Conservation (phyloP, 108 stramenopile species). For the Stephanodiscus minutulus region DNA sequence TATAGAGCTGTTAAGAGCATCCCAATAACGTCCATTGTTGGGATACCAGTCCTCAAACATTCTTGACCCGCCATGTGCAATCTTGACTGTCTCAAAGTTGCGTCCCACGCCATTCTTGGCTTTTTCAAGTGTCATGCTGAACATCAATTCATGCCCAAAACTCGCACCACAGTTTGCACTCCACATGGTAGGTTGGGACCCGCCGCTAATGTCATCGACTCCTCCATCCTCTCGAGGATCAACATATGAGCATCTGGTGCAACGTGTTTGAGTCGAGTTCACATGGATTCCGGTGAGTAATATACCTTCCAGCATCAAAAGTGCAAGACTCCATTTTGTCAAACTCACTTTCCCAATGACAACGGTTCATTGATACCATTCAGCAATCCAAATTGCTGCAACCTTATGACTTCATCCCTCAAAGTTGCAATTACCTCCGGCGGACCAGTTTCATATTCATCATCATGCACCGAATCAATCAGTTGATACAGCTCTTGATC, state of each 20-base stretch:
- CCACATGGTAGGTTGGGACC: not conserved
- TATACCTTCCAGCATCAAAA: not conserved
- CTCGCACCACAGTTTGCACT: slow-evolving; percentile 2
- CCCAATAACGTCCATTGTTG: slow-evolving; percentile 12
- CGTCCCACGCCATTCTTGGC: not conserved
- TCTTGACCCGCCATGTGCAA: slow-evolving; percentile 7
- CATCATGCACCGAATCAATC: not conserved
- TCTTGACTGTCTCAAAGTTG: slow-evolving; percentile 11
- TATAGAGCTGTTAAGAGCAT: not conserved
- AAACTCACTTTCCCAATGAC: slow-evolving; percentile 3
- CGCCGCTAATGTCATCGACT: not conserved
- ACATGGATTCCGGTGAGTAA: not conserved
- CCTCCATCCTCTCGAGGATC: not conserved
- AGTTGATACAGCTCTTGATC: not conserved
- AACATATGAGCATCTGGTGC: slow-evolving; percentile 5
- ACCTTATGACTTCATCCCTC: not conserved
- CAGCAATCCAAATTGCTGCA: slow-evolving; percentile 1
- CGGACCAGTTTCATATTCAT: not conserved
- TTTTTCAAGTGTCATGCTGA: slow-evolving; percentile 8
- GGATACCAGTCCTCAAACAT: slow-evolving; percentile 8
- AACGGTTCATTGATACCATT: slow-evolving; percentile 7
- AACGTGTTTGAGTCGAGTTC: not conserved
- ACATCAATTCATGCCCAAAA: slow-evolving; percentile 21
- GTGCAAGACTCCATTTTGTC: not conserved
- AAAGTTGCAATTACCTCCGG: not conserved